phyloP scores from a whole-genome alignment of 345 rosid genomes.

The Salix viminalis region DNA sequence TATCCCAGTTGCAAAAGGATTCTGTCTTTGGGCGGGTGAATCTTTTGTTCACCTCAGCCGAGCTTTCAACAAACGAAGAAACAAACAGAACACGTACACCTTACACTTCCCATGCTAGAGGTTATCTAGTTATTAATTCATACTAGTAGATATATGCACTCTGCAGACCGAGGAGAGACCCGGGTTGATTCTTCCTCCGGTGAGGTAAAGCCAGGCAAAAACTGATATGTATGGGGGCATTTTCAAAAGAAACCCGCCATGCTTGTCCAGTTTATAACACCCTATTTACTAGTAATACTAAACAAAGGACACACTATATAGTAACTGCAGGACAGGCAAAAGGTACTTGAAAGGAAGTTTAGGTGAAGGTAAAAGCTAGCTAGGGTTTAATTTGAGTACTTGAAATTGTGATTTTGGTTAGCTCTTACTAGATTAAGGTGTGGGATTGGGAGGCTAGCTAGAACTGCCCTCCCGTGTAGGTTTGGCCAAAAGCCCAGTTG shows the following conservation, averaged over 20 bases:
- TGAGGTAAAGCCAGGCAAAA: background rate
- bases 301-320: no score
- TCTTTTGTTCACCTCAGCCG: background rate
- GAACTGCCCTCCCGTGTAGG: background rate
- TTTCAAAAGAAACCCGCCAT: background rate
- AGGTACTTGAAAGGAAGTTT: no score
- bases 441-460: background rate
- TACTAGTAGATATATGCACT: background rate
- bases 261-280: background rate
- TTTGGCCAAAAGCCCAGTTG: constrained; percentile 9
- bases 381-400: no score
- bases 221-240: background rate
- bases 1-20: background rate
- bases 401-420: background rate
- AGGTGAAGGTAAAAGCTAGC: no score
- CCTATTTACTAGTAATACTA: no score
- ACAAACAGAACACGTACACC: background rate
- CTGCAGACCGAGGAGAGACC: background rate
- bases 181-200: background rate
- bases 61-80: background rate
- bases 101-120: background rate
- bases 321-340: no score
- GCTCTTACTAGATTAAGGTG: background rate
- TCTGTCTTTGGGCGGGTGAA: background rate
- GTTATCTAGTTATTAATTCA: background rate